Percentiles rank a stretch among this genome's conserved stretches.
phyloP scores from a whole-genome alignment of 768 basidiomycete species.

The Auricularia heimuer region DNA sequence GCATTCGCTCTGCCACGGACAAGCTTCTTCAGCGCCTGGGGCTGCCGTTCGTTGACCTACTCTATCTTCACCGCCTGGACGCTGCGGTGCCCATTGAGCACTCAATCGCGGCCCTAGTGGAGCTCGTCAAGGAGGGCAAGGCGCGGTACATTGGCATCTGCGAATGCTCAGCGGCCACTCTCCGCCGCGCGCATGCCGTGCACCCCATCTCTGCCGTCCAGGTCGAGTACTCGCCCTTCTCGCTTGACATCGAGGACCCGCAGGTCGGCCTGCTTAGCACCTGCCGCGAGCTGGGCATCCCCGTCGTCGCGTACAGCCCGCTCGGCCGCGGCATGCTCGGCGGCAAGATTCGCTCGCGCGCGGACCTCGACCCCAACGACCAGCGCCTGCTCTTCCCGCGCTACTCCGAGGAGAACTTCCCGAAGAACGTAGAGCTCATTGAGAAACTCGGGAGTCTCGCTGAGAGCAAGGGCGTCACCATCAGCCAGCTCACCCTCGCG shows the following conservation, averaged over 20 bases:
- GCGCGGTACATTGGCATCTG: slow-evolving; percentile 45
- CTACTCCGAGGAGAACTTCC: slow-evolving; percentile 21
- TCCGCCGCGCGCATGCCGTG: slow-evolving; percentile 33
- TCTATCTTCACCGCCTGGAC: slow-evolving; percentile 14
- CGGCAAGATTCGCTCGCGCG: slow-evolving; percentile 11
- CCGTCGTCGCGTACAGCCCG: slow-evolving; percentile 9
- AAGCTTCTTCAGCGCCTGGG: slow-evolving; percentile 1
- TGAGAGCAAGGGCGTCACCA: slow-evolving; percentile 20
- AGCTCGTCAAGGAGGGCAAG: slow-evolving; percentile 33
- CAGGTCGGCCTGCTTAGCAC: slow-evolving; percentile 12
- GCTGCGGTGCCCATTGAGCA: slow-evolving; percentile 14
- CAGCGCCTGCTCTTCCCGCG: slow-evolving; percentile 7
- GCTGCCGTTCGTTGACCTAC: not conserved
- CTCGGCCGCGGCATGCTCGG: slow-evolving; percentile 4
- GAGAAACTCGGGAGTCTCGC: slow-evolving; percentile 21
- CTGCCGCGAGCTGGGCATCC: slow-evolving; percentile 12
- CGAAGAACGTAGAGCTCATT: slow-evolving; percentile 24
- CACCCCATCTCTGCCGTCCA: slow-evolving; percentile 12
- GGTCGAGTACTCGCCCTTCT: slow-evolving; percentile 11
- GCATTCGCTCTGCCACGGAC: not conserved
- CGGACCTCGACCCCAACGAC: slow-evolving; percentile 9
- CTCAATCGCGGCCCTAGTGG: slow-evolving; percentile 11
- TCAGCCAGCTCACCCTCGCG: slow-evolving; percentile 27
- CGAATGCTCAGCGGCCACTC: slow-evolving; percentile 35
- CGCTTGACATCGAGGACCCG: slow-evolving; percentile 8